Evolutionary conservation across 1,284 basidiomycete species (phyloP).

Genomic region (Leccinum fallax): DNA sequence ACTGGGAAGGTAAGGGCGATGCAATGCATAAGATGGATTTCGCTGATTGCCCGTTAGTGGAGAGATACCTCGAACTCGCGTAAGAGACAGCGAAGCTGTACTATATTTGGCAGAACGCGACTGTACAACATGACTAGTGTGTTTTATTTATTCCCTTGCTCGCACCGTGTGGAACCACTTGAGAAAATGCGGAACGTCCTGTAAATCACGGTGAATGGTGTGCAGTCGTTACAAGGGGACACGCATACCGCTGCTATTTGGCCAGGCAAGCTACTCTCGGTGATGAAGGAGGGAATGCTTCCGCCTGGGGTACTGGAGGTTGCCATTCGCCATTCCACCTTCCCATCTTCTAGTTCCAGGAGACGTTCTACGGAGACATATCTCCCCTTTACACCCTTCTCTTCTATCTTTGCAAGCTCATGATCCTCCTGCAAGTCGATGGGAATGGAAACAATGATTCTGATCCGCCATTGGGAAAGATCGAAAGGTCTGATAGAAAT

Average conservation of each 20-base stretch:
- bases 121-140: constrained; percentile 12
- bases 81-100: constrained; percentile 33
- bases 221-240: background rate
- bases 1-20: constrained; percentile 80
- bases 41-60: constrained; percentile 52
- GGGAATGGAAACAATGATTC: constrained; percentile 71
- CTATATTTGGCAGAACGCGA: background rate
- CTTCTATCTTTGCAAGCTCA: constrained; percentile 62
- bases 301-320: constrained; percentile 76
- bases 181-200: constrained; percentile 73
- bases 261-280: constrained; percentile 58
- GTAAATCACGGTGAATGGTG: constrained; percentile 7
- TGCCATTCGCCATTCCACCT: constrained; percentile 78
- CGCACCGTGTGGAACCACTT: constrained; percentile 43
- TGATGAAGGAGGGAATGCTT: constrained; percentile 62
- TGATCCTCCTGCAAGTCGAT: constrained; percentile 61
- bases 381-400: constrained; percentile 65
- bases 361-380: constrained; percentile 73
- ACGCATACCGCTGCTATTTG: constrained; percentile 59
- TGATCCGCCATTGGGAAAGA: constrained; percentile 25
- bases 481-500: background rate
- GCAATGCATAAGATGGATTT: background rate
- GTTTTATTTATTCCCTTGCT: constrained; percentile 31
- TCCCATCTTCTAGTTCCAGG: constrained; percentile 61
- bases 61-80: constrained; percentile 82